Base-by-base conservation (phyloP, 768 basidiomycete species). In the Brasilioporus rufonigricans region DNA sequence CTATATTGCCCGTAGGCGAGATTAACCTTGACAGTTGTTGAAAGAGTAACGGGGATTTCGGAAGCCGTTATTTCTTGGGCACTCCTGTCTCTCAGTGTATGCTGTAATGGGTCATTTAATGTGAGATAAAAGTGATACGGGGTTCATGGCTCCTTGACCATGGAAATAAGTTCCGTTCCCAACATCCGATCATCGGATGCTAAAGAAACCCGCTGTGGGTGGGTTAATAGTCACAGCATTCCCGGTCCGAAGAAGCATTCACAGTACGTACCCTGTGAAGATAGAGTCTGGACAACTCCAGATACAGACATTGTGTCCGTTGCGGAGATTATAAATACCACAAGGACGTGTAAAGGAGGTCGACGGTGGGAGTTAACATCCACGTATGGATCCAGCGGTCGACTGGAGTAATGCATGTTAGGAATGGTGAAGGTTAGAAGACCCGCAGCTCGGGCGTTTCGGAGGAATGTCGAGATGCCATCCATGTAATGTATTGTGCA, bases 11-110 rank as follows among this genome's bases (percentile, higher is more conserved):
- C 27, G 12, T 43, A 58, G 44, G 57, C 54, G 56, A 61, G 66
- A 68, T 67, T 67, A 33, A 68, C 66, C 47, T 66, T 55, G 56
- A 44, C 26, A 48, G 50, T 36, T 55, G 55, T 27, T 21, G 46
- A 58, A 49, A 41, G 50, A 48, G 46, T 24, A 46, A 60, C 57
- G 61, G 63, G 49, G 21, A 26, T 63, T 52, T 57, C 61, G 55
- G 57, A 41, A 14, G 44, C 35, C 39, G 2, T 27, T 46, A 53
- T 51, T 57, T 60, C 48, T 50, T 24, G 44, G 48, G 29, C 23
- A 48, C 55, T 41, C 12, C 26, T 55, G 33, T 27, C 52, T 35
- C 58, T 53, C 48, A 47, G 33, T 52, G 4, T 33, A 58, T 66
- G 62, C 44, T 62, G 59, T 65, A 65, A 65, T 35, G 23, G 18